These are phyloP conservation scores for Alternaria sp. DNA, from an alignment of 2,329 filamentous ascomycete genomes.

Conservation along the genomic window DNA sequence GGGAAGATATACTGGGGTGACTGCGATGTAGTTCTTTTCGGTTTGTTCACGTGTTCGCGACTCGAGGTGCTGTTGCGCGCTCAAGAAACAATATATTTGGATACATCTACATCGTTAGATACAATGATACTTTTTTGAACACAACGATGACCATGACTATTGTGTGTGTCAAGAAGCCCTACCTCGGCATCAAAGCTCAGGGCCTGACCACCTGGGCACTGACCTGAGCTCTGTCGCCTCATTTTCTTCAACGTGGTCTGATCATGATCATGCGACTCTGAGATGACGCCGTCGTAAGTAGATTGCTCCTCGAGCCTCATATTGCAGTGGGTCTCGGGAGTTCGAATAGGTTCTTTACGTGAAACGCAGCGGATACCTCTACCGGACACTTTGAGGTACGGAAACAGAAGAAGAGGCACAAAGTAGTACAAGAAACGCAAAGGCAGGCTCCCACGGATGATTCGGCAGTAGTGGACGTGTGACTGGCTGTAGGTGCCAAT, in stretches of 20 bases:
- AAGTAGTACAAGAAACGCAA: not conserved
- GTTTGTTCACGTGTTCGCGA: not conserved
- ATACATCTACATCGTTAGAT: not conserved
- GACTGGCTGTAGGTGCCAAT: slow-evolving; percentile 3
- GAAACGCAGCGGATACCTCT: not conserved
- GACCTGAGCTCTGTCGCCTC: not conserved
- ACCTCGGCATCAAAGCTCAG: not conserved
- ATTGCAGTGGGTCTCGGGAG: not conserved
- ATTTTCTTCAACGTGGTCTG: not conserved
- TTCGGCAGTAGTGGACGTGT: slow-evolving; percentile 2
- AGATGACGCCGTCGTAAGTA: not conserved
- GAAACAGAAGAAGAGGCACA: not conserved
- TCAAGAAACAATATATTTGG: not conserved
- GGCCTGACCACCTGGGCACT: not conserved
- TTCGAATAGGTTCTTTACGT: not conserved
- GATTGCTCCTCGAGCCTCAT: not conserved
- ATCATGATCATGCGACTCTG: not conserved
- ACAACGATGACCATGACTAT: not conserved
- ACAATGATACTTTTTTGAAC: not conserved
- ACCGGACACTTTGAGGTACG: not conserved
- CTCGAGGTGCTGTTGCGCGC: not conserved
- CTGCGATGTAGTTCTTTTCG: not conserved
- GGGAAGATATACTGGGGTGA: not conserved
- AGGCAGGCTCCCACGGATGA: not conserved
- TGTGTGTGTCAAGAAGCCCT: not conserved